Base-by-base conservation (phyloP, 2,329 filamentous ascomycete genomes). In the Aureobasidium subglaciale region DNA sequence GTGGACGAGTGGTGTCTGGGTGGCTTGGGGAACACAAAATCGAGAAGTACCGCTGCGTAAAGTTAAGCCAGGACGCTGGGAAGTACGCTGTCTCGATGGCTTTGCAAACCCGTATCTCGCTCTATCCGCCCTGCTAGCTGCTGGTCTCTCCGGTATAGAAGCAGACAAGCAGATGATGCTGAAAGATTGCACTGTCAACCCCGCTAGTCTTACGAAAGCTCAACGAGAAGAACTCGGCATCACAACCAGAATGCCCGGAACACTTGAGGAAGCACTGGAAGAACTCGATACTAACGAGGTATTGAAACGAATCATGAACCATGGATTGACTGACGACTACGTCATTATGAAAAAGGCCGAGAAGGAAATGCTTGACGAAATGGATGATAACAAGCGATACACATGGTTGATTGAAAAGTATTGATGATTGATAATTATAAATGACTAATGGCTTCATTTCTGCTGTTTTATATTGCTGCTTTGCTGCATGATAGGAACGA, bases 21-120 rank as follows among this genome's bases (percentile, higher is more conserved):
- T 91, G 0, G 74, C 85, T 0, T 95, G 88, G 88, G 89, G 89
- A 11, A 87, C 83, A 4, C 84, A 93, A 70, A 93, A 93, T 68
- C 82, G 87, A 16, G 87, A 92, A 72, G 77, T 82, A 4, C 85
- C 88, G 0, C 73, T 95, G 9, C 80, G 88, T 11, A 84, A 86
- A 66, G 79, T 90, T 5, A 73, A 74, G 3, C 72, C 68, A 2
- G 83, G 81, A 18, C 85, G 89, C 64, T 95, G 88, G 86, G 89
- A 95, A 70, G 63, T 95, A 20, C 86, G 89, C 64, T 82, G 80
- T 55, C 65, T 92, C n/a, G 89, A 95, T 64, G 89, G 88, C 0
- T 70, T 90, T 16, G 86, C 88, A 3, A 95, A 95, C 65, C 81
- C 84, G 54, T 95, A 93, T 65, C 69, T 95, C 1, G 85, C 81